Evolutionary conservation across 192 early-diverging fungal genomes (phyloP), one percentile per base, ranked within the genome.

Genomic region (Coemansia sp.): DNA sequence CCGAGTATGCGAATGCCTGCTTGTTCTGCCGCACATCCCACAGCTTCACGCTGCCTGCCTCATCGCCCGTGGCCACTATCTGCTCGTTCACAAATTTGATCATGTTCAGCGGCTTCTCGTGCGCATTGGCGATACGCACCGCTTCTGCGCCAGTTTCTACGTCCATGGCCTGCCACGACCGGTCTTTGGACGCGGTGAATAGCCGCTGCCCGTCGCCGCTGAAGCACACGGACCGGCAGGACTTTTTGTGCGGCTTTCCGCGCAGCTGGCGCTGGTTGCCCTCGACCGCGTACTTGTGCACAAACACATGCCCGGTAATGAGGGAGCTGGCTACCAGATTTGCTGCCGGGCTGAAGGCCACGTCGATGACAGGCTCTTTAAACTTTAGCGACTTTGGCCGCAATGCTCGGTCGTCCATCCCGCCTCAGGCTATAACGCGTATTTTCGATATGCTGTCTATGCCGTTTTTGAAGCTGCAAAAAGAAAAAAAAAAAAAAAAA

Each of bases 61-160:
- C 97, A 60, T 98, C 97, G 12, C 94, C 97, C 1, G 97, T 92
- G 0, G 92, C 94, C 6, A 99, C 43, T 11, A 91, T 80, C 51
- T 82, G 79, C 52, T 91, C 86, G 61, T 83, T 85, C 41, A 99
- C 57, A 11, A 81, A 58, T 9, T 79, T 72, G 28, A 99, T 61
- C 11, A 83, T 39, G 68, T 98, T 95, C 39, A 98, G 72, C 9
- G 95, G 84, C 54, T 72, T 72, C 3, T 84, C 86, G 67, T 99
- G 97, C 2, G 97, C 95, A 6, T 82, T 83, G 3, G 81, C 68
- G 20, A 93, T 85, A 57, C 83, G 84, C 49, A 85, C 59, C 12
- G 82, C 70, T 14, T 90, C 75, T 53, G 84, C 72, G n/a, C 92
- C 90, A 0, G 87, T 92, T 46, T 77, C 73, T 9, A 87, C 61